A percentile compares a stretch with the other conserved stretches of the same genome.
Conservation (phyloP, 306 rosid species). For the Quercus mongolica region DNA sequence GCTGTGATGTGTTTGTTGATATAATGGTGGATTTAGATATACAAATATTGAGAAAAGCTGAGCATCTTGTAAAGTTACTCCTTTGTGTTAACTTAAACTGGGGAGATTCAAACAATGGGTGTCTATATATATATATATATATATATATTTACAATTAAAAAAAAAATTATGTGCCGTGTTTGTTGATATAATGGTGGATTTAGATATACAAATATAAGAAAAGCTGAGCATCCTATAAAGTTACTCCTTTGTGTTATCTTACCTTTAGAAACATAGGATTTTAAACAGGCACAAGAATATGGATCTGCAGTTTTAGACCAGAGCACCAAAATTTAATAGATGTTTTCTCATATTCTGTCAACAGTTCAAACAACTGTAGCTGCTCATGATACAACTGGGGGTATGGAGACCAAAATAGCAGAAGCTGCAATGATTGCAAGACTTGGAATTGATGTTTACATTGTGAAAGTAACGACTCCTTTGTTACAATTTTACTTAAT, state of each 20-base stretch:
- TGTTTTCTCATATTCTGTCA: slow-evolving; percentile 3
- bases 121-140: neutral
- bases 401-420: slow-evolving; percentile 77
- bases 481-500: too few relatives aligned
- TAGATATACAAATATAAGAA: neutral
- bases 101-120: too few relatives aligned
- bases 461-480: slow-evolving; percentile 43
- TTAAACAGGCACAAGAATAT: neutral
- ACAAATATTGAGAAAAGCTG: neutral
- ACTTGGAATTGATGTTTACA: slow-evolving; percentile 82
- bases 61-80: neutral
- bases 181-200: neutral
- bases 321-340: neutral
- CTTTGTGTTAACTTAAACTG: neutral
- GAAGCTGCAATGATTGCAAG: slow-evolving; percentile 93
- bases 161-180: neutral
- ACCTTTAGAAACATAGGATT: neutral
- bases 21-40: neutral
- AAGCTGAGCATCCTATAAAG: neutral
- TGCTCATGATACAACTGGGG: slow-evolving; percentile 89
- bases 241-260: neutral
- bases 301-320: neutral
- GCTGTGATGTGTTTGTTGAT: neutral
- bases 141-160: neutral
- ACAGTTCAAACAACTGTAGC: slow-evolving; percentile 65